Evolutionary conservation across 148 eudicot genomes (phyloP), one percentile per base, ranked within the genome.

Genomic region (Silene latifolia): DNA sequence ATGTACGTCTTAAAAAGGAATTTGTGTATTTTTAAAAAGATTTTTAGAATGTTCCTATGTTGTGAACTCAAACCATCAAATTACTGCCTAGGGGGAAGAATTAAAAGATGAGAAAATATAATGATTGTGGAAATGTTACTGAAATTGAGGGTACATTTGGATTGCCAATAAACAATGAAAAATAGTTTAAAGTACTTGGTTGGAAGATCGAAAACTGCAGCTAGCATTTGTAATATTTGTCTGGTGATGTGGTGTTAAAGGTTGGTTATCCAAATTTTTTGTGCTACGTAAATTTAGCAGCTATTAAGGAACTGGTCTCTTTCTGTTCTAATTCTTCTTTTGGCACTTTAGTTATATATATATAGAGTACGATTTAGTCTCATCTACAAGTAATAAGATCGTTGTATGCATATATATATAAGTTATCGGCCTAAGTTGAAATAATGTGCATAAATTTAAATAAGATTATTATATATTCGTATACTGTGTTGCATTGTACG

Each of bases 221-320:
- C 58, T 75, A 58, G 75, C 74, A 69, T 69, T 74, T 62, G 71
- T 53, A 79, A 79, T 62, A 79, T 79, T 58, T 79, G 82, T 69
- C 71, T 79, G 78, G 71, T 53, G 71, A 62, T 75, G 46, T 70
- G 82, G 82, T 70, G 82, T 80, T 80, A 70, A 73, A 67, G 64
- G 77, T 81, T 81, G 77, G 74, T 81, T 73, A 60, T 69, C 80
- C 71, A 81, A n/a, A 17, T 73, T 77, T 77, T 81, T 77, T 81
- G 80, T 77, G 83, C 83, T 71, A 74, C 82, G 80, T 72, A 71
- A 76, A 76, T 76, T 78, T 81, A 61, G 89, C 92, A 29, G 89
- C 68, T 85, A 88, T 87, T 87, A 67, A 74, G 97, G 95, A 90
- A 76, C 17, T 84, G 87, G 97, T 89, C 89, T 80, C 74, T 63